Conservation (phyloP, 2,329 filamentous ascomycete species). For the Rutstroemia sp. region DNA sequence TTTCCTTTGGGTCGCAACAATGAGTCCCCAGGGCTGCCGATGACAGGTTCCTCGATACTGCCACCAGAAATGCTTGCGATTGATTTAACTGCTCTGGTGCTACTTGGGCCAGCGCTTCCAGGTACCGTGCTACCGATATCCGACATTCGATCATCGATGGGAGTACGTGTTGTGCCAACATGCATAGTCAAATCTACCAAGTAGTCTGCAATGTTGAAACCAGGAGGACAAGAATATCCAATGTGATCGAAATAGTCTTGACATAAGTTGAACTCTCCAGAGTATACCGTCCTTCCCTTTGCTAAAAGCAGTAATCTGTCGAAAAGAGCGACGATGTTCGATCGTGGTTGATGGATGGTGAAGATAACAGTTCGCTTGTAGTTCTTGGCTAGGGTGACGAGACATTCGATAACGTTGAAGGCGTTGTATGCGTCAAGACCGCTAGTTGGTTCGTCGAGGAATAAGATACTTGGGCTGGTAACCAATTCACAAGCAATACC, state of each 20-base stretch:
- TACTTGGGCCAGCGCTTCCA: conserved; percentile 71
- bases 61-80: conserved; percentile 75
- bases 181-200: conserved; percentile 98
- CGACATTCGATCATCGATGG: conserved; percentile 48
- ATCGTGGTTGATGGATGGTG: conserved; percentile 95
- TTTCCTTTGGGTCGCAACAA: conserved; percentile 59
- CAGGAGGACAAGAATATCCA: conserved; percentile 87
- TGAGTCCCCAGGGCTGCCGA: conserved; percentile 52
- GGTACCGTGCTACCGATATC: conserved; percentile 57
- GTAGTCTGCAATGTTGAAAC: conserved; percentile 98
- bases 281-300: conserved; percentile 85
- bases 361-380: conserved; percentile 98
- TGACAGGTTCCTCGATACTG: conserved; percentile 56
- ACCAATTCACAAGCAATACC: conserved; percentile 97
- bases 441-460: conserved; percentile 94
- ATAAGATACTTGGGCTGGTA: conserved; percentile 93
- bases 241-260: conserved; percentile 89
- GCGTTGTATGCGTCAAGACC: conserved; percentile 95
- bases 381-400: conserved; percentile 88
- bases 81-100: conserved; percentile 81
- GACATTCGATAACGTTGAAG: conserved; percentile 94
- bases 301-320: conserved; percentile 89
- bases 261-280: conserved; percentile 80
- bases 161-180: conserved; percentile 53
- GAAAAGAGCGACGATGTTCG: conserved; percentile 96